Base-by-base conservation (phyloP, 2,329 filamentous ascomycete species). In the Neonectria punicea region DNA sequence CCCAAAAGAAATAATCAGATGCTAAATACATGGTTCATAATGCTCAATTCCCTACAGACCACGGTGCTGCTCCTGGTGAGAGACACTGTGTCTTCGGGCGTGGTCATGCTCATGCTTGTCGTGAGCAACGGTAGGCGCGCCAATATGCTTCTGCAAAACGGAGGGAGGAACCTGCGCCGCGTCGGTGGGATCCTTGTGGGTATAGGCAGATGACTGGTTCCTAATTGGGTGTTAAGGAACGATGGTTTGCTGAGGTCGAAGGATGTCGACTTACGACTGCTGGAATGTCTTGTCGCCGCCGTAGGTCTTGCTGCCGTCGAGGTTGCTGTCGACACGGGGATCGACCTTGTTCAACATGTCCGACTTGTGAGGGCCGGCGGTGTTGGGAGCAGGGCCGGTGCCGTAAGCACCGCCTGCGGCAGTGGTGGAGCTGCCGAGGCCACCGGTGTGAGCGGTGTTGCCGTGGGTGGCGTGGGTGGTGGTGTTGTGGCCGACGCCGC, bases 81-180 rank as follows among this genome's bases (percentile, higher is more conserved):
- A 81, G 25, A 79, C 71, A 68, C 82, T 83, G 70, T 88, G 82
- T 36, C 86, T 77, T 41, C 81, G 78, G 32, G 77, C 78, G 2
- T 81, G 84, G 13, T 82, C 79, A 57, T 87, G 82, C 0, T 57
- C 39, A 5, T 72, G 67, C 43, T 86, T 81, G 1, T 75, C 80
- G 57, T 87, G 85, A 50, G 79, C 76, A n/a, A 86, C 73, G 1
- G 72, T 58, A 1, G 85, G 83, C 2, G 77, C 79, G 2, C 85
- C 86, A 41, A 87, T 66, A 50, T 83, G 80, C 70, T 83, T 77
- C 53, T 79, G 78, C 64, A 89, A 50, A 0, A 85, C 82, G 2
- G 86, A 88, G 5, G 87, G 86, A 1, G 86, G 86, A 0, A 88
- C 86, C 72, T 89, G 86, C 0, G 86, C 79, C 1, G 87, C 86